Evolutionary conservation across 148 eudicot species (phyloP), one percentile per base, ranked within the genome.

Genomic region (Bassia scoparia): DNA sequence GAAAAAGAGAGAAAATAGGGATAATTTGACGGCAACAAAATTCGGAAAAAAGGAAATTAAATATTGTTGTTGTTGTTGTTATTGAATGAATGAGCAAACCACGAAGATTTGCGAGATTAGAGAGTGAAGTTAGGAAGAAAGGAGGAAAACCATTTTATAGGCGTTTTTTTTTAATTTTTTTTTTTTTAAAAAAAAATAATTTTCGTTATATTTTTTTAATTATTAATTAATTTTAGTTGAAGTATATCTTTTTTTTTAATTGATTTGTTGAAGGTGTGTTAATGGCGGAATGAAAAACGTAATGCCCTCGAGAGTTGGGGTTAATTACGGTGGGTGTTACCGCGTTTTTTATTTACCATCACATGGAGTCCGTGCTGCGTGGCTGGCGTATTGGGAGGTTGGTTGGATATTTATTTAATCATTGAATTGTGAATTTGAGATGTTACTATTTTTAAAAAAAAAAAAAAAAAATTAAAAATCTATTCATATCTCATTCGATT

Each of bases 101-200:
- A 71, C 34, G 61, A 72, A 56, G 72, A 72, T 66, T 31, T 55
- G 49, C 59, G 71, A 71, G 71, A 27, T 41, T 71, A 71, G 61
- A 67, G 43, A 55, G 62, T 43, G 70, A 26, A 24, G 33, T 43
- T 27, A 14, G 33, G 70, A 24, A 54, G 63, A 62, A 15, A 37
- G 21, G n/a, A 14, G 8, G 13, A 38, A n/a, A 53, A 17, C 21
- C 8, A 68, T 59, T 30, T n/a, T 76, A 68, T 60, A 76, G 35
- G 56, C 56, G 56, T 15, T 46, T 2, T 46, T 46, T 46, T 4
- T 10, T 18, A 17, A 7, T 37, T 37, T 37, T 37, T 37, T 37
- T 37, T 37, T 37, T 37, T 37, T 37, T n/a, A n/a, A n/a, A n/a
- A n/a, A n/a, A n/a, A n/a, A n/a, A n/a, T n/a, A n/a, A n/a, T 37